phyloP scores from a whole-genome alignment of 2,329 filamentous ascomycete species.

The Didymella exigua region DNA sequence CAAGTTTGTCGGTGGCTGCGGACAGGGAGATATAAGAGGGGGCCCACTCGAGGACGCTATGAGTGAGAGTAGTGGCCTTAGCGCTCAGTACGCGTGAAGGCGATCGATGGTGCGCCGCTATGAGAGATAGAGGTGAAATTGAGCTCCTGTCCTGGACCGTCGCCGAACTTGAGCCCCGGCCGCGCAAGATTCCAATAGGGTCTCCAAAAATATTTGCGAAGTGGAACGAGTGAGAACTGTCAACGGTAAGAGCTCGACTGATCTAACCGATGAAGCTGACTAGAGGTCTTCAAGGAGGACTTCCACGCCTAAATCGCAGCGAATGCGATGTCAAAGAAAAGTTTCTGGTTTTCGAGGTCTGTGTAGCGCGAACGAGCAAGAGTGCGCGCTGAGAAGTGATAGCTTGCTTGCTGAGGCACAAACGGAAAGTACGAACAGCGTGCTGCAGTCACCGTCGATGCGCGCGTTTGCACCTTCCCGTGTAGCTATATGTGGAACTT shows the following conservation, averaged over 20 bases:
- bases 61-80: background rate
- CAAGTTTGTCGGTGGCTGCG: background rate
- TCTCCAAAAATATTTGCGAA: background rate
- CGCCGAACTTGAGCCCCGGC: background rate
- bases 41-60: background rate
- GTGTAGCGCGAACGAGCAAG: too few relatives aligned
- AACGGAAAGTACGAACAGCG: constrained; percentile 4
- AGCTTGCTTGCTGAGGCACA: background rate
- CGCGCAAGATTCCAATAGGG: background rate
- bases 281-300: background rate
- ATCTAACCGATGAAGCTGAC: background rate
- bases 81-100: constrained; percentile 2
- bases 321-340: background rate
- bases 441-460: background rate
- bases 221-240: background rate
- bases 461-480: background rate
- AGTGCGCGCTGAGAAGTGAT: background rate
- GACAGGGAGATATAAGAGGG: background rate
- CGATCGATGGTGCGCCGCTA: background rate
- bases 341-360: too few relatives aligned
- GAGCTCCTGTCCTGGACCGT: background rate
- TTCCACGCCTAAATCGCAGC: too few relatives aligned
- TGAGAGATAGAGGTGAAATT: background rate
- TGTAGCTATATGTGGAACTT: background rate
- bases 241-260: background rate